These are phyloP conservation scores for Baorangia bicolor DNA, from an alignment of 768 basidiomycete species.

Conservation along the genomic window DNA sequence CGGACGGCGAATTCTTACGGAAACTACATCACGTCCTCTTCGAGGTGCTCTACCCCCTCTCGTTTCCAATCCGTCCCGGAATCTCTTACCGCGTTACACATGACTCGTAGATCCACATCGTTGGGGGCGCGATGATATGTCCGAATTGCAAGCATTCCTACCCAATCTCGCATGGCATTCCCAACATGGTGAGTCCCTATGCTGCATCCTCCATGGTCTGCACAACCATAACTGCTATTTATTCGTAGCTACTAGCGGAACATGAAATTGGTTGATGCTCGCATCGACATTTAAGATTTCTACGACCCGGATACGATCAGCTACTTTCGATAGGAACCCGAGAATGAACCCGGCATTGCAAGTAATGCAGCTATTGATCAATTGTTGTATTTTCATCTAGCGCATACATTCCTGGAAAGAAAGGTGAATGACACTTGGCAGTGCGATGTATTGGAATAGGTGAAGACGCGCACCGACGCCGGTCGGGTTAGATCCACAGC, in stretches of 20 bases:
- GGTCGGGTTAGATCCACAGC: too few relatives aligned
- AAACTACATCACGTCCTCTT: too few relatives aligned
- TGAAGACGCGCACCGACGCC: too few relatives aligned
- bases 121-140: conserved; percentile 92
- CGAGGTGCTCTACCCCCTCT: conserved; percentile 14
- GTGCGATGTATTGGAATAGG: too few relatives aligned
- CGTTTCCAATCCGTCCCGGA: background rate
- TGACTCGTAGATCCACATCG: conserved; percentile 71
- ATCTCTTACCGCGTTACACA: background rate
- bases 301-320: background rate
- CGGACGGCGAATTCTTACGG: too few relatives aligned
- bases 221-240: conserved; percentile 2
- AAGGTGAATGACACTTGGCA: too few relatives aligned
- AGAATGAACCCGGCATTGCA: background rate
- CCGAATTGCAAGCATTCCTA: conserved; percentile 87
- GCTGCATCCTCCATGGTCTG: too few relatives aligned
- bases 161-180: too few relatives aligned
- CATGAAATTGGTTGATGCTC: too few relatives aligned
- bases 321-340: too few relatives aligned
- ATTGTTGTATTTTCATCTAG: too few relatives aligned
- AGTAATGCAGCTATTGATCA: background rate
- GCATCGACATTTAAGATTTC: background rate
- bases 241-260: conserved; percentile 70
- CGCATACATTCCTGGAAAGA: too few relatives aligned
- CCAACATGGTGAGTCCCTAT: conserved; percentile 80